A percentile compares a stretch with the other conserved stretches of the same genome.
phyloP scores from a whole-genome alignment of 495 filamentous ascomycete species.

The Acidiella bohemica region DNA sequence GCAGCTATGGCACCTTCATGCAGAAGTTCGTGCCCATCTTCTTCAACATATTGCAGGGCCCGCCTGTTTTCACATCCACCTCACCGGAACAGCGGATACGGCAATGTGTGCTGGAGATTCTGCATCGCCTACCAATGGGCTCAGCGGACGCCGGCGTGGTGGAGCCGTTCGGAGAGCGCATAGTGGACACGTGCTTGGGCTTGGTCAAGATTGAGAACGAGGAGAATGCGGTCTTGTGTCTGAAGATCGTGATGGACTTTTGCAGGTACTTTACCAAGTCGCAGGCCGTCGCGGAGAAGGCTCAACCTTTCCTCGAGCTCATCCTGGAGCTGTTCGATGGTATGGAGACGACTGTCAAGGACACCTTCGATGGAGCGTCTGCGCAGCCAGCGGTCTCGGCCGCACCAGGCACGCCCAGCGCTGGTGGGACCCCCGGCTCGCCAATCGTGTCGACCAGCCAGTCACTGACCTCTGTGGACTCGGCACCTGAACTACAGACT shows the following conservation, averaged over 20 bases:
- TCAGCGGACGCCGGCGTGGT: slow-evolving; percentile 54
- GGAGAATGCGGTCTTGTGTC: slow-evolving; percentile 92
- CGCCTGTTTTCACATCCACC: slow-evolving; percentile 79
- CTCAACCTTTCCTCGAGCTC: slow-evolving; percentile 78
- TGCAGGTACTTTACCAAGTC: slow-evolving; percentile 82
- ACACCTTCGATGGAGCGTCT: slow-evolving; percentile 65
- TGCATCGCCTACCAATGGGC: slow-evolving; percentile 77
- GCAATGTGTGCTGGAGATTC: slow-evolving; percentile 81
- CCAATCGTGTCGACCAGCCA: slow-evolving; percentile 52
- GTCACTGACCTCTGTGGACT: slow-evolving; percentile 42
- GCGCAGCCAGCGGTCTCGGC: slow-evolving; percentile 47
- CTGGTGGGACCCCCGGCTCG: slow-evolving; percentile 79
- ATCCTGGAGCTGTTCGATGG: slow-evolving; percentile 92
- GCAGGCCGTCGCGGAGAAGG: slow-evolving; percentile 46
- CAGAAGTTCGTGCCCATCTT: slow-evolving; percentile 82
- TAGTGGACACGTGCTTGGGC: slow-evolving; percentile 78
- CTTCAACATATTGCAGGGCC: slow-evolving; percentile 66
- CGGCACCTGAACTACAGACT: slow-evolving; percentile 66
- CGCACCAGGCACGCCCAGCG: slow-evolving; percentile 65
- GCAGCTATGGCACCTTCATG: slow-evolving; percentile 62
- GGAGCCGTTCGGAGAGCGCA: slow-evolving; percentile 71
- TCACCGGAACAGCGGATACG: slow-evolving; percentile 80
- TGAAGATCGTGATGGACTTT: slow-evolving; percentile 95
- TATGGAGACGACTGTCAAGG: slow-evolving; percentile 82
- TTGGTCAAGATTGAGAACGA: slow-evolving; percentile 88